Percentiles rank a stretch among this genome's conserved stretches.
Evolutionary conservation across 371 early-diverging fungal genomes (phyloP).

Genomic region (Choanephora cucurbitarum): DNA sequence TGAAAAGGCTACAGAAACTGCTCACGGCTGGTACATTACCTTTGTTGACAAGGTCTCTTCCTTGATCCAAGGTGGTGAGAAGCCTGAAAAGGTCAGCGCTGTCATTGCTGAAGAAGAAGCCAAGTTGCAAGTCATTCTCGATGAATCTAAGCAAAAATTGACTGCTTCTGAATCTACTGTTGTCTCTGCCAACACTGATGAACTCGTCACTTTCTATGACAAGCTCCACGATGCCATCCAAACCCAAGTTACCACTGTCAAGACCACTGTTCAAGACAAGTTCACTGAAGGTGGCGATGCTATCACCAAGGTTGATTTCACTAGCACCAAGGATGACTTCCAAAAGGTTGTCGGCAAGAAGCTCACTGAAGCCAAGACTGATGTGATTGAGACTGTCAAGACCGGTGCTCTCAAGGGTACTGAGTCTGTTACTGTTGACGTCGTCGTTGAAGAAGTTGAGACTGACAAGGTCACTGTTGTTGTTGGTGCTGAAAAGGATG

Average conservation of each 20-base stretch:
- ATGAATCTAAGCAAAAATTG: neutral
- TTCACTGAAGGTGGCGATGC: neutral
- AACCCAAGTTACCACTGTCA: slow-evolving; percentile 5
- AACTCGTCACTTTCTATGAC: neutral
- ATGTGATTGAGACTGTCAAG: neutral
- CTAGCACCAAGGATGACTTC: slow-evolving; percentile 3
- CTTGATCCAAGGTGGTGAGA: slow-evolving; percentile 3
- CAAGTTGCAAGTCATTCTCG: neutral
- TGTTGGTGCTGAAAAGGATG: neutral
- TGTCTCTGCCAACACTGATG: neutral
- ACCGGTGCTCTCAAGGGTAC: neutral
- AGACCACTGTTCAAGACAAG: slow-evolving; percentile 6
- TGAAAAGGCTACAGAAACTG: neutral
- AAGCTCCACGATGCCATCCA: slow-evolving; percentile 9
- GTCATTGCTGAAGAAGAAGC: slow-evolving; percentile 2
- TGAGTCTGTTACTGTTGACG: neutral
- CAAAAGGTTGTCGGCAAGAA: neutral
- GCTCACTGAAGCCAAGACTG: slow-evolving; percentile 1
- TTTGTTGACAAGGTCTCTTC: neutral
- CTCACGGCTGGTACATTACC: neutral
- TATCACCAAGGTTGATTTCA: neutral
- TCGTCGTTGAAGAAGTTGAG: neutral
- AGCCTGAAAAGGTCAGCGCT: slow-evolving; percentile 1
- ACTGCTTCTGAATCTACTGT: neutral
- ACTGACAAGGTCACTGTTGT: neutral